Base-by-base conservation (phyloP, 2,329 filamentous ascomycete species). In the Diplodia sapinea region DNA sequence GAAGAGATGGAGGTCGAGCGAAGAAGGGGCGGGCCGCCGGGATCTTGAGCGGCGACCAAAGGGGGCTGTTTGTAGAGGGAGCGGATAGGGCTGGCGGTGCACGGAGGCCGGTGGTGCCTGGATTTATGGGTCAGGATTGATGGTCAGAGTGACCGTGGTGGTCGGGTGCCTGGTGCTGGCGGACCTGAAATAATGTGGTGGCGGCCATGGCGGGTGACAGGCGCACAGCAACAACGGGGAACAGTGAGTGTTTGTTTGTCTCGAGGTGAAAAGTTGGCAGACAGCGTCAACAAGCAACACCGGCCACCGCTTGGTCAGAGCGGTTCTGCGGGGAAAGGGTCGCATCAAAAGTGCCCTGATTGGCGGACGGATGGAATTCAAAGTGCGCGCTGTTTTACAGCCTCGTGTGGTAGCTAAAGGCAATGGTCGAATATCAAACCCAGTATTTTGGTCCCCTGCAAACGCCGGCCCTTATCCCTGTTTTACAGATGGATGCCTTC, bases 21-120 rank as follows among this genome's bases (percentile, higher is more conserved):
- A 38, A 43, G 23, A 26, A 26, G 23, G 23, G 23, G 23, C 23
- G 29, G 13, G 3, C n/a, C 6, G 9, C n/a, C 31, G 31, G 47
- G 59, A 43, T 20, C 12, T 31, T 31, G 43, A 6, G 47, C 11
- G 20, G n/a, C 23, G 31, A 31, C 43, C 47, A 38, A 26, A 31
- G 11, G 43, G 47, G n/a, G 23, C 3, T 12, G 17, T 13, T 31
- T 36, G 47, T 23, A 17, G 43, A 50, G 20, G 29, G 3, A 13
- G 17, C 29, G 59, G 43, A 51, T 33, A 49, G 26, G 13, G 38
- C 9, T 59, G 38, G 23, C 23, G 23, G 57, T 61, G 57, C 57
- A 61, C 59, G 43, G 59, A 51, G 29, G 29, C 29, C 47, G 23
- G 59, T 63, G 59, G n/a, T 63, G 43, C 59, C 59, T 63, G 51